These are phyloP conservation scores for Austroboletus festivus DNA, from an alignment of 768 basidiomycete genomes.

Conservation along the genomic window DNA sequence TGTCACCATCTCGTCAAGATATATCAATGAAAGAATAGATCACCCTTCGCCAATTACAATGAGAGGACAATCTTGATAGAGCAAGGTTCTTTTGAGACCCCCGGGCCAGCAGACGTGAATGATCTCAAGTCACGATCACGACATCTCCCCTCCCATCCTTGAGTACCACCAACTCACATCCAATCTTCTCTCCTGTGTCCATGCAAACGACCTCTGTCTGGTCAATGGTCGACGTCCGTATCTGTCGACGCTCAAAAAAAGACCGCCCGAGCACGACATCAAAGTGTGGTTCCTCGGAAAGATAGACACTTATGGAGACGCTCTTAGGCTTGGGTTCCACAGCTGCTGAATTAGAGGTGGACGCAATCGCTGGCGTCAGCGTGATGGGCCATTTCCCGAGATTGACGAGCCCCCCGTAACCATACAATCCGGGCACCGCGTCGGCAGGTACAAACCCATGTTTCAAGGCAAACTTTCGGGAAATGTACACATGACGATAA, in stretches of 20 bases:
- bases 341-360: neutral
- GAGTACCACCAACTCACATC: conserved; percentile 88
- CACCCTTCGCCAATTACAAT: no score
- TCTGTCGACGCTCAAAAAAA: conserved; percentile 78
- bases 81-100: no score
- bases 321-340: conserved; percentile 34
- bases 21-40: no score
- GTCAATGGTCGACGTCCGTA: conserved; percentile 79
- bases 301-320: conserved; percentile 63
- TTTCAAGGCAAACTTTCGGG: conserved; percentile 84
- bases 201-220: conserved; percentile 88
- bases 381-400: conserved; percentile 89
- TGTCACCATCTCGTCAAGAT: no score
- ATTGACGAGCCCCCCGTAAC: conserved; percentile 87
- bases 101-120: no score
- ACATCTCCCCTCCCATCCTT: conserved; percentile 90
- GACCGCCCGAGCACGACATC: conserved; percentile 90
- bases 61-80: no score
- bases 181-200: conserved; percentile 89
- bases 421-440: conserved; percentile 86
- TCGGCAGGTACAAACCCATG: conserved; percentile 87
- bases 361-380: conserved; percentile 34
- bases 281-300: conserved; percentile 94
- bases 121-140: conserved; percentile 68
- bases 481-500: conserved; percentile 93